Evolutionary conservation across 129 eudicot genomes (phyloP).

Genomic region (Glebionis coronaria): DNA sequence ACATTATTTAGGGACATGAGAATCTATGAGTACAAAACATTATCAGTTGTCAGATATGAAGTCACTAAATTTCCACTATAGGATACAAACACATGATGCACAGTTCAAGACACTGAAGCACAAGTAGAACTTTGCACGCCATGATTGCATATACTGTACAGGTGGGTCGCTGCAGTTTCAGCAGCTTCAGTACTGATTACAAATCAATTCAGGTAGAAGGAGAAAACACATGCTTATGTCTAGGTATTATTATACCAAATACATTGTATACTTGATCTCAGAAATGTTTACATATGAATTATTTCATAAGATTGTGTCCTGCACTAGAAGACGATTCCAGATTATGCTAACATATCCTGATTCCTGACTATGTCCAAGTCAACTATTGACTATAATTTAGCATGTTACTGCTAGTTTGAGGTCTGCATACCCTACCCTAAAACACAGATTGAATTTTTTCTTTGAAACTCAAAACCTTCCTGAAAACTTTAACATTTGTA

Average conservation of each 20-base stretch:
- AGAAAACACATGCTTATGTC: too few species aligned
- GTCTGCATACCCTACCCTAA: not conserved
- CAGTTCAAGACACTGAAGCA: too few species aligned
- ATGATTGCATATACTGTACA: too few species aligned
- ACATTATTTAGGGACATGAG: constrained; percentile 1
- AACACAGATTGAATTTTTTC: not conserved
- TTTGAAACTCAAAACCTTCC: not conserved
- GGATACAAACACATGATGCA: too few species aligned
- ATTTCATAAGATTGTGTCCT: not conserved
- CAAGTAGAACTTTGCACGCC: too few species aligned
- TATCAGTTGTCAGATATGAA: not conserved
- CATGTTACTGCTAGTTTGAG: not conserved
- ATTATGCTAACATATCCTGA: not conserved
- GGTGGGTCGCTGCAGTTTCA: too few species aligned
- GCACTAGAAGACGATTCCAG: not conserved
- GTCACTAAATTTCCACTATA: not conserved
- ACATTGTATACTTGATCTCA: too few species aligned
- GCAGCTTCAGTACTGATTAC: too few species aligned
- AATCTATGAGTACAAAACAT: constrained; percentile 5
- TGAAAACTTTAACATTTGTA: not conserved
- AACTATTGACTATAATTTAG: not conserved
- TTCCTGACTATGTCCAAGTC: not conserved
- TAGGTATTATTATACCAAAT: too few species aligned
- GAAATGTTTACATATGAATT: not conserved
- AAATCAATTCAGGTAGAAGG: too few species aligned